Evolutionary conservation across 2,329 filamentous ascomycete species (phyloP).

Genomic region (Thermomyces lanuginosus): DNA sequence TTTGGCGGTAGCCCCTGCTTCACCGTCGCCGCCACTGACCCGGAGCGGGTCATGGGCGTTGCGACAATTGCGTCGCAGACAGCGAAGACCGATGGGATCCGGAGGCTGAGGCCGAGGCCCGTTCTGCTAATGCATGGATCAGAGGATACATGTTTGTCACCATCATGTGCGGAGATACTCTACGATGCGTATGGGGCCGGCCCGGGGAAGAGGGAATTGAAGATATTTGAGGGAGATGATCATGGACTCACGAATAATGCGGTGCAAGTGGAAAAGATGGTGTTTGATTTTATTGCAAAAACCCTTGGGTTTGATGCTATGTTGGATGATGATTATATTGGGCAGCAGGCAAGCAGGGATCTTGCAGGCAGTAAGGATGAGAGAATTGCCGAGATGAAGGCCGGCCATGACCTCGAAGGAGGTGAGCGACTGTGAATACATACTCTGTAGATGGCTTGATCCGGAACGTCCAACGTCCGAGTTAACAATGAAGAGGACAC

Average conservation of each 20-base stretch:
- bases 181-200: conserved; percentile 20
- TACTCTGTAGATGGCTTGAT: too few species aligned
- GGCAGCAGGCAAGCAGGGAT: conserved; percentile 10
- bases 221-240: conserved; percentile 27
- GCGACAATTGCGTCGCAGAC: conserved; percentile 28
- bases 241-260: conserved; percentile 27
- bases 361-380: conserved; percentile 10
- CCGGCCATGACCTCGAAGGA: conserved; percentile 22
- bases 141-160: conserved; percentile 20
- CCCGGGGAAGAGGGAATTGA: conserved; percentile 19
- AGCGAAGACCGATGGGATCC: conserved; percentile 19
- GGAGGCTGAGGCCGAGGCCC: conserved; percentile 17
- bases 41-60: conserved; percentile 18
- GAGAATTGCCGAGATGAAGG: conserved; percentile 16
- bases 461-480: too few species aligned
- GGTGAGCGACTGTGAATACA: conserved; percentile 17
- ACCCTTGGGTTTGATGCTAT: conserved; percentile 16
- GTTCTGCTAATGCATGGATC: conserved; percentile 26
- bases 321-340: conserved; percentile 5
- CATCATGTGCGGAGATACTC: conserved; percentile 19
- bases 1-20: conserved; percentile 29
- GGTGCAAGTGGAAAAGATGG: conserved; percentile 21
- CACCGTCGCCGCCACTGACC: conserved; percentile 18
- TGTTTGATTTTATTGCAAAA: conserved; percentile 23
- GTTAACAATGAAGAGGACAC: too few species aligned